Evolutionary conservation across 768 basidiomycete species (phyloP).

Genomic region (Cystobasidium tubakii): DNA sequence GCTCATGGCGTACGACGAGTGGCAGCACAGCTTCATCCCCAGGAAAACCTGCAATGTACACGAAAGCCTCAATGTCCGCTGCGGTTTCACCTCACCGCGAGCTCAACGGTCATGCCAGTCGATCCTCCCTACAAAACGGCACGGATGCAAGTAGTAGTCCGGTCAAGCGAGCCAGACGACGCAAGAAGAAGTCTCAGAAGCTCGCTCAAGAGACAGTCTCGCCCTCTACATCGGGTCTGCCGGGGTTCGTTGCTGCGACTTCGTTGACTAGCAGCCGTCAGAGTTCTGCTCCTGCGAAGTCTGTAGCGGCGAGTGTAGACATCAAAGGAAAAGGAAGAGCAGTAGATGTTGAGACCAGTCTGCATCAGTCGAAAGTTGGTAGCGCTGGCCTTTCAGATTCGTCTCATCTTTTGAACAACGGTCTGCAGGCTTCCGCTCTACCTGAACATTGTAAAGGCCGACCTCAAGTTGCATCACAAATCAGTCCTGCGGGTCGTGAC

Average conservation of each 20-base stretch:
- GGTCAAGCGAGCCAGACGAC: neutral
- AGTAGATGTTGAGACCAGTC: neutral
- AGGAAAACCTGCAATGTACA: neutral
- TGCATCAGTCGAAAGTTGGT: too few species aligned
- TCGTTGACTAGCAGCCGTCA: neutral
- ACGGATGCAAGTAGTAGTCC: neutral
- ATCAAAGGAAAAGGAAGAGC: slow-evolving; percentile 5
- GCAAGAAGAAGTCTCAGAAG: neutral
- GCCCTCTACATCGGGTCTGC: neutral
- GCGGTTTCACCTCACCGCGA: neutral
- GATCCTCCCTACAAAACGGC: neutral
- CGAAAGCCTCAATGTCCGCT: neutral
- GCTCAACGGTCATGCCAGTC: neutral
- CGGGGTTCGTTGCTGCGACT: neutral
- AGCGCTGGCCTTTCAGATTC: too few species aligned
- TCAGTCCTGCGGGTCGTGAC: neutral
- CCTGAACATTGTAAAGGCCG: neutral
- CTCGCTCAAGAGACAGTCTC: too few species aligned
- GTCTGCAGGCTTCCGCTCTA: neutral
- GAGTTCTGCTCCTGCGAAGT: neutral
- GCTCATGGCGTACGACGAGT: neutral
- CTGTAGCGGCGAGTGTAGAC: neutral
- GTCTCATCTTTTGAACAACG: neutral
- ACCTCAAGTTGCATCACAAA: neutral
- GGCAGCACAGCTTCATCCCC: neutral